Conservation (phyloP, 495 filamentous ascomycete genomes). For the Daldinia childiae region DNA sequence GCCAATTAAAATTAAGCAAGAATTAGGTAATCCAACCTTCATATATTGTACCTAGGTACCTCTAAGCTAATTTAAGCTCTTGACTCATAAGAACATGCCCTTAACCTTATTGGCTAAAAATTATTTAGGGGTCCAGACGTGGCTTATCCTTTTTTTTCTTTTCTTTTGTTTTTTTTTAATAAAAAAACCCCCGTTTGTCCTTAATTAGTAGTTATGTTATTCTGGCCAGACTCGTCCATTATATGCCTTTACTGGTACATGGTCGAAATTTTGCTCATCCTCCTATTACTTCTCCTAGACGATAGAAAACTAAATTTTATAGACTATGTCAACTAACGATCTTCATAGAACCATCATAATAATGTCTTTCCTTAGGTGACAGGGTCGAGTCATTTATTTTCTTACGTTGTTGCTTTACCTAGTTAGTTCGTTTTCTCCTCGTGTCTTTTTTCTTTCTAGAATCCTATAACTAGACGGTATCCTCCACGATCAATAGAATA, state of each 20-base stretch:
- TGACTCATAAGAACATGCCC: neutral
- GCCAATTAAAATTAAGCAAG: conserved; percentile 6
- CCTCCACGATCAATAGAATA: neutral
- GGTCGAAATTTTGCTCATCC: neutral
- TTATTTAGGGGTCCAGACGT: conserved; percentile 13
- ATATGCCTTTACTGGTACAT: neutral
- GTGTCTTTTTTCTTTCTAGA: neutral
- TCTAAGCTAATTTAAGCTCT: neutral
- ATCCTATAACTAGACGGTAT: neutral
- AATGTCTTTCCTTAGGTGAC: conserved; percentile 39
- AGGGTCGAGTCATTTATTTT: conserved; percentile 4
- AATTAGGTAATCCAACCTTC: neutral
- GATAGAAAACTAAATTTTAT: neutral
- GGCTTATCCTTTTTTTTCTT: conserved; percentile 1
- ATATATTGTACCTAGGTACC: neutral
- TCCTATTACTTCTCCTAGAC: neutral
- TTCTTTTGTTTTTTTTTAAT: neutral
- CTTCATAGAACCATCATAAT: conserved; percentile 14
- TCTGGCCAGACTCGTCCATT: neutral
- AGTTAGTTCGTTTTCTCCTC: neutral
- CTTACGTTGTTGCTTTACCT: neutral
- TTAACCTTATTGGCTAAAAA: neutral
- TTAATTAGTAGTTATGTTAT: conserved; percentile 3
- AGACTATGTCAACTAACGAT: conserved; percentile 15
- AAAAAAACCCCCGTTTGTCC: neutral